These are phyloP conservation scores for Gossypium rotundifolium DNA, from an alignment of 345 rosid species.

Conservation along the genomic window DNA sequence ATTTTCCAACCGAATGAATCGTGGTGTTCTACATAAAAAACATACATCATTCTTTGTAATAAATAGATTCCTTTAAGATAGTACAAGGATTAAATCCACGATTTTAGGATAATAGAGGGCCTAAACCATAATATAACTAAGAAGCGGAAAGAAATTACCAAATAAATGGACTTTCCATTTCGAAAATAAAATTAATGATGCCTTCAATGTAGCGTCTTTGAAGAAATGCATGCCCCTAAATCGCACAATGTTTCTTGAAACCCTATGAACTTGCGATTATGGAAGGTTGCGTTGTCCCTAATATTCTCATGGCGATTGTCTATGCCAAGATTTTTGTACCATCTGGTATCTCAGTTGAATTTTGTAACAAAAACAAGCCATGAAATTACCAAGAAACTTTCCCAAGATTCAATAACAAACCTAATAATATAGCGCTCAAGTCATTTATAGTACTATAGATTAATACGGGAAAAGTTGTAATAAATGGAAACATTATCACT, in stretches of 20 bases:
- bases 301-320: constrained; percentile 47
- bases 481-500: background rate
- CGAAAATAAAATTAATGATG: constrained; percentile 70
- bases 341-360: constrained; percentile 45
- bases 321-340: constrained; percentile 36
- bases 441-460: no score
- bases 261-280: constrained; percentile 49
- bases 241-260: constrained; percentile 71
- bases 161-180: constrained; percentile 51
- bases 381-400: no score
- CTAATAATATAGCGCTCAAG: no score
- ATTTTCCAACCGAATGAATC: no score
- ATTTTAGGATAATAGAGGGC: no score
- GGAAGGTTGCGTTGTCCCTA: constrained; percentile 51
- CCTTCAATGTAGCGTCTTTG: constrained; percentile 65
- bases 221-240: constrained; percentile 61
- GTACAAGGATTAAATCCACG: no score
- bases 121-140: no score
- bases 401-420: no score
- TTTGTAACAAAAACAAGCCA: constrained; percentile 22
- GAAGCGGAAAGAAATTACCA: constrained; percentile 20
- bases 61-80: no score
- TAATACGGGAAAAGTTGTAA: background rate
- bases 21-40: background rate
- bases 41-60: background rate